phyloP scores from a whole-genome alignment of 2,329 filamentous ascomycete species.

The Trichoderma gracile region DNA sequence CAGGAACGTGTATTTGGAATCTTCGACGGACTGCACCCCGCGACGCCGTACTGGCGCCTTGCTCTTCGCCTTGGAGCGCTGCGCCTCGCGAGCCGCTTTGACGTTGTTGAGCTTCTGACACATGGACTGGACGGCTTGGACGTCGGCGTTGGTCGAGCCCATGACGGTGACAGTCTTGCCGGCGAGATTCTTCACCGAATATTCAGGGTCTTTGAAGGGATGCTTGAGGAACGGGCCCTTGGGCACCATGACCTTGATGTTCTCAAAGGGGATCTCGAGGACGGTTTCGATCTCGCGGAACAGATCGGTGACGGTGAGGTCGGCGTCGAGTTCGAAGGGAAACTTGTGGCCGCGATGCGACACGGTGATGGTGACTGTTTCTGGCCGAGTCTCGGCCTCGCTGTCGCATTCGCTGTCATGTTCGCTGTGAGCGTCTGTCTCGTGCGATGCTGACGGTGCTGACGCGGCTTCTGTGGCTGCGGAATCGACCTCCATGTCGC shows the following conservation, averaged over 20 bases:
- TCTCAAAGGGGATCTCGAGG: conserved; percentile 59
- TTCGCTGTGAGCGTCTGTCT: background rate
- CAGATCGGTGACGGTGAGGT: conserved; percentile 58
- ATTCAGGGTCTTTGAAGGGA: conserved; percentile 60
- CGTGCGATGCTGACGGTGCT: background rate
- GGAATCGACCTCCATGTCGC: background rate
- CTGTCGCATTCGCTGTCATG: background rate
- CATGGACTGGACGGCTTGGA: conserved; percentile 56
- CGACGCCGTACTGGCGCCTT: conserved; percentile 28
- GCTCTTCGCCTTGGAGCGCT: conserved; percentile 34
- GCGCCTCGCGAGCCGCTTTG: conserved; percentile 44
- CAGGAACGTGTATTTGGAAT: conserved; percentile 76
- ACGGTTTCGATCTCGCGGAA: conserved; percentile 56
- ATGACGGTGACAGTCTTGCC: conserved; percentile 65
- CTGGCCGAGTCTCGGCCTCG: background rate
- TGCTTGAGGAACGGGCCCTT: conserved; percentile 65
- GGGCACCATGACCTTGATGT: conserved; percentile 69
- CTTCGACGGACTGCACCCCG: conserved; percentile 43
- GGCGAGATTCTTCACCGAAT: conserved; percentile 51
- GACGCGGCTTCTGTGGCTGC: conserved; percentile 4
- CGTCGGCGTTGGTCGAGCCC: conserved; percentile 61
- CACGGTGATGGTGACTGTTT: conserved; percentile 9
- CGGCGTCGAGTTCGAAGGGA: conserved; percentile 30
- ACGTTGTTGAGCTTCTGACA: conserved; percentile 50
- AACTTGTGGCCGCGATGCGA: conserved; percentile 19